A percentile compares a stretch with the other conserved stretches of the same genome.
Conservation (phyloP, 305 asterid genomes). For the Andrographis paniculata region DNA sequence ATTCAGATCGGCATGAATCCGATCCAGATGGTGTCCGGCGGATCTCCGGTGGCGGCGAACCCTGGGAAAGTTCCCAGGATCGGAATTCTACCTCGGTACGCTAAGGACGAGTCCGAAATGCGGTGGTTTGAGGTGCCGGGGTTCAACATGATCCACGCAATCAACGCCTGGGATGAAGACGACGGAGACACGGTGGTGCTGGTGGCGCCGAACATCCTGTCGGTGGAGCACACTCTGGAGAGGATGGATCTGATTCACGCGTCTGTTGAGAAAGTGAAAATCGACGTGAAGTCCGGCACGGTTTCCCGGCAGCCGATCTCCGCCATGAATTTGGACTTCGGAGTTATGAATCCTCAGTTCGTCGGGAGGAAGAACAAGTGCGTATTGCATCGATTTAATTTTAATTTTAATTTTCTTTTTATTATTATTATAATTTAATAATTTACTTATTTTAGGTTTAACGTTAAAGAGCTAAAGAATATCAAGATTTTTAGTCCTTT, state of each 20-base stretch:
- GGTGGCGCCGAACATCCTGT: constrained; percentile 44
- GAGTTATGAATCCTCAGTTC: constrained; percentile 39
- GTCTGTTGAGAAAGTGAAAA: constrained; percentile 34
- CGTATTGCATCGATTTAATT: background rate
- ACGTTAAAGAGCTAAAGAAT: too few species aligned
- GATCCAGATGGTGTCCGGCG: constrained; percentile 29
- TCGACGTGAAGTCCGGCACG: constrained; percentile 25
- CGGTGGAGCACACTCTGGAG: constrained; percentile 47
- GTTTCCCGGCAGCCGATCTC: constrained; percentile 41
- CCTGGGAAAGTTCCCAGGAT: constrained; percentile 37
- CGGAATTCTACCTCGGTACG: constrained; percentile 40
- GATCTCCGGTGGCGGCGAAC: constrained; percentile 33
- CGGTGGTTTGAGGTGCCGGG: constrained; percentile 52
- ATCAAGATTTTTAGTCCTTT: too few species aligned
- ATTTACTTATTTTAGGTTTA: too few species aligned
- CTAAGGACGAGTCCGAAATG: constrained; percentile 37
- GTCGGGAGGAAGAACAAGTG: constrained; percentile 33
- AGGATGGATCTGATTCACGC: constrained; percentile 39
- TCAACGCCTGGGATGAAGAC: constrained; percentile 52
- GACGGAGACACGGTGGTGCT: constrained; percentile 31
- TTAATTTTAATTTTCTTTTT: background rate
- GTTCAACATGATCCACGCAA: constrained; percentile 30
- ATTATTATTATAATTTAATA: too few species aligned
- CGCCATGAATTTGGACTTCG: constrained; percentile 37
- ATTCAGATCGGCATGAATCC: constrained; percentile 41